phyloP scores from a whole-genome alignment of 2,329 filamentous ascomycete genomes.

The Zymoseptoria pseudotritici region DNA sequence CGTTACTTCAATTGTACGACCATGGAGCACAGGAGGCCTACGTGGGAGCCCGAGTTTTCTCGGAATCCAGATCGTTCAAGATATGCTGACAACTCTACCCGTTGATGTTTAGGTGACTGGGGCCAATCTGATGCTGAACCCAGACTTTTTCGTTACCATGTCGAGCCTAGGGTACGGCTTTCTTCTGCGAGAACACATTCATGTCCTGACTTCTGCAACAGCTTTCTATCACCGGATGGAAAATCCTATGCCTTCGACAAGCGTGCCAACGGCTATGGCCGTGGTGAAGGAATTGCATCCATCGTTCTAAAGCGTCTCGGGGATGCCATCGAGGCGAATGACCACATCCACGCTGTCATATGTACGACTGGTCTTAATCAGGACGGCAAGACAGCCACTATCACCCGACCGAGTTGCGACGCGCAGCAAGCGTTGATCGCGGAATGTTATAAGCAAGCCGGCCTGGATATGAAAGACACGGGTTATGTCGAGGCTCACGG shows the following conservation, averaged over 20 bases:
- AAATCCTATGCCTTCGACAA: conserved; percentile 22
- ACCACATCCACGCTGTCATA: conserved; percentile 34
- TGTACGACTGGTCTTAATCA: conserved; percentile 23
- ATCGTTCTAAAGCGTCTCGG: conserved; percentile 43
- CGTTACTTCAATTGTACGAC: conserved; percentile 8
- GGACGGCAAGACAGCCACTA: conserved; percentile 29
- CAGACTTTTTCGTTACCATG: conserved; percentile 1
- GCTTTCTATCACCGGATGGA: conserved; percentile 28
- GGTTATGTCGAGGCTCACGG: conserved; percentile 21
- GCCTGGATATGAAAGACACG: conserved; percentile 1
- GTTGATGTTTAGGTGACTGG: neutral
- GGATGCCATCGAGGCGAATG: conserved; percentile 39
- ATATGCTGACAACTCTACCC: too few relatives aligned
- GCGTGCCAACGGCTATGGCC: conserved; percentile 42
- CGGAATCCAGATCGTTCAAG: neutral
- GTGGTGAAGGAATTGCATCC: conserved; percentile 46
- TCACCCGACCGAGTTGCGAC: conserved; percentile 21
- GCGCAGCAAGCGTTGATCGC: too few relatives aligned
- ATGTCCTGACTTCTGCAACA: conserved; percentile 1
- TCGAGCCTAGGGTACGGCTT: neutral
- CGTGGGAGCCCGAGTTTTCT: too few relatives aligned
- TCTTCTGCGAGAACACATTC: conserved; percentile 19
- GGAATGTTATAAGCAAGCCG: too few relatives aligned
- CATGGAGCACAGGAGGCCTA: neutral
- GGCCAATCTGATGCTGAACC: conserved; percentile 4